Evolutionary conservation across 768 basidiomycete species (phyloP).

Genomic region (Amanita fuliginea): DNA sequence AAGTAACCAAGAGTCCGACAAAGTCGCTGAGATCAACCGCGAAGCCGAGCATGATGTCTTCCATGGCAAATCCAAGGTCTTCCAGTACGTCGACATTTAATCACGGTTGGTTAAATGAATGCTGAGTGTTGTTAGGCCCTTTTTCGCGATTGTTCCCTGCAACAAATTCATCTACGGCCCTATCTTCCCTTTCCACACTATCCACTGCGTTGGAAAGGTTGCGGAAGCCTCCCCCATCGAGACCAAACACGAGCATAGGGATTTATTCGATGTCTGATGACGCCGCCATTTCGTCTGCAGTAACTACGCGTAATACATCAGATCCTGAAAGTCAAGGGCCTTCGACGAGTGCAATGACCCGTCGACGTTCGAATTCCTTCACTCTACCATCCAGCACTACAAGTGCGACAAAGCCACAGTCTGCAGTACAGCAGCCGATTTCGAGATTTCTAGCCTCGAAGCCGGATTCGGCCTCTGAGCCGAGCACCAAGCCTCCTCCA

Average conservation of each 20-base stretch:
- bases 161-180: constrained; percentile 11
- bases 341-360: background rate
- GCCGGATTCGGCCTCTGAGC: constrained; percentile 5
- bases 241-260: constrained; percentile 64
- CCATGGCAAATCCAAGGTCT: constrained; percentile 7
- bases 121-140: constrained; percentile 3
- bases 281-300: constrained; percentile 8
- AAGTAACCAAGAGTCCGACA: constrained; percentile 17
- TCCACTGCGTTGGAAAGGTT: constrained; percentile 63
- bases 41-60: constrained; percentile 2
- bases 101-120: background rate
- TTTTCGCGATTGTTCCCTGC: constrained; percentile 10
- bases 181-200: constrained; percentile 50
- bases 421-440: constrained; percentile 18
- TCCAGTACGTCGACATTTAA: constrained; percentile 6
- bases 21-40: constrained; percentile 6
- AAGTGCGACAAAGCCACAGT: constrained; percentile 8
- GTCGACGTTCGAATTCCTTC: constrained; percentile 3
- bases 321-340: constrained; percentile 12
- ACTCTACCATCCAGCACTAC: background rate
- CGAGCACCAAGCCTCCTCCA: constrained; percentile 6
- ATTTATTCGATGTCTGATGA: constrained; percentile 34
- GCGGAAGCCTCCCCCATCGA: constrained; percentile 49
- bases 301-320: constrained; percentile 14
- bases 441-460: constrained; percentile 14